phyloP scores from a whole-genome alignment of 495 filamentous ascomycete species.

The Lophiotrema nucula region DNA sequence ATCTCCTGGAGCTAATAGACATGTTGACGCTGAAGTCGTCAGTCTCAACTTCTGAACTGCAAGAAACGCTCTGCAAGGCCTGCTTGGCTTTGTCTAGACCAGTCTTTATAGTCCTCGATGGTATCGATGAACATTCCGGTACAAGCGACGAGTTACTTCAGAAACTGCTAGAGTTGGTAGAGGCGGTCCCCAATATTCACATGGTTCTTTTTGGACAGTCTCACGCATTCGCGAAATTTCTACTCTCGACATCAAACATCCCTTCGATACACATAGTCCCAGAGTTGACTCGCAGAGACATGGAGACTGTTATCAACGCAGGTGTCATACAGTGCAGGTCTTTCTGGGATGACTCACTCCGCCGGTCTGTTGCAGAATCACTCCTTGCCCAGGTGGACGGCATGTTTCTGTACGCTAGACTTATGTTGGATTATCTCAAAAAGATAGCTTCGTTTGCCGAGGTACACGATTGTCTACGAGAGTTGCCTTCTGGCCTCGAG shows the following conservation, averaged over 20 bases:
- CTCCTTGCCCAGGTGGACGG: background rate
- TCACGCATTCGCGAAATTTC: background rate
- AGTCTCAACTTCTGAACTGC: background rate
- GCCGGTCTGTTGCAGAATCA: background rate
- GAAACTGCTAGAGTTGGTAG: background rate
- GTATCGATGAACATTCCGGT: background rate
- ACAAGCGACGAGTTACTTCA: background rate
- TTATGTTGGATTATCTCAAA: conserved; percentile 1
- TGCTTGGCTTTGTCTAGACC: background rate
- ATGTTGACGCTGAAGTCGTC: background rate
- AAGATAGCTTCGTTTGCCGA: background rate
- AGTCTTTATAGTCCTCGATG: background rate
- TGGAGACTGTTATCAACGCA: background rate
- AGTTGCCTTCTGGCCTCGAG: background rate
- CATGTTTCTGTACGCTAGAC: conserved; percentile 1
- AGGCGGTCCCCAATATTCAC: background rate
- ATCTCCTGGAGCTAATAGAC: background rate
- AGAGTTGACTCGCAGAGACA: background rate
- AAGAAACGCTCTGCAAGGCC: background rate
- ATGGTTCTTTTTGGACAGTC: background rate
- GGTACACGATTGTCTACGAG: background rate
- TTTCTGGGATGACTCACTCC: background rate
- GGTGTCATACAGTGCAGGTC: background rate
- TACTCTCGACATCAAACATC: background rate
- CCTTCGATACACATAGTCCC: background rate